These are phyloP conservation scores for Beauveria pseudobassiana DNA, from an alignment of 2,329 filamentous ascomycete genomes.

Conservation along the genomic window DNA sequence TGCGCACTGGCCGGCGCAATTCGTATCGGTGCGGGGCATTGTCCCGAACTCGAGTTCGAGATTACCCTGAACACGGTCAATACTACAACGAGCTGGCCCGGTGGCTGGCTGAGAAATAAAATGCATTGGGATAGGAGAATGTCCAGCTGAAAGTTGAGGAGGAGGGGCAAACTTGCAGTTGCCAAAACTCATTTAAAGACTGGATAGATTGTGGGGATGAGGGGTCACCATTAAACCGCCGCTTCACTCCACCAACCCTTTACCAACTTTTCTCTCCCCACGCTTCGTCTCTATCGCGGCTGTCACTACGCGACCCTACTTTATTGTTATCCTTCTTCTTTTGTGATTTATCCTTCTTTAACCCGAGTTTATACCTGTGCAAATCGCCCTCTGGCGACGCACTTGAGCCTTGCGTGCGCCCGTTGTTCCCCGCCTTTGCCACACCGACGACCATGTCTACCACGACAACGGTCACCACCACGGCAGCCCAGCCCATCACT, in stretches of 20 bases:
- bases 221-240: no score
- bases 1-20: neutral
- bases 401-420: neutral
- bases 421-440: neutral
- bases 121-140: no score
- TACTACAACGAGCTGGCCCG: no score
- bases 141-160: neutral
- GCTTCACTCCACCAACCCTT: neutral
- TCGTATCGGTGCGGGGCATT: neutral
- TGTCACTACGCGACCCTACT: neutral
- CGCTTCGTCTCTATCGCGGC: neutral
- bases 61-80: neutral
- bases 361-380: neutral
- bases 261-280: neutral
- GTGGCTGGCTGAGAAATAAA: no score
- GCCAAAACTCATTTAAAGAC: neutral
- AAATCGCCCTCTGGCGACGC: neutral
- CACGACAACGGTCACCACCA: slow-evolving; percentile 31
- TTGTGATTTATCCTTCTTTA: neutral
- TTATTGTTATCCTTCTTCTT: neutral
- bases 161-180: neutral
- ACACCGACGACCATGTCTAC: slow-evolving; percentile 16
- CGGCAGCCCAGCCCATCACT: slow-evolving; percentile 58
- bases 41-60: slow-evolving; percentile 1
- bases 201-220: no score